These are phyloP conservation scores for Gynochthodes officinalis DNA, from an alignment of 257 asterid genomes.

Conservation along the genomic window DNA sequence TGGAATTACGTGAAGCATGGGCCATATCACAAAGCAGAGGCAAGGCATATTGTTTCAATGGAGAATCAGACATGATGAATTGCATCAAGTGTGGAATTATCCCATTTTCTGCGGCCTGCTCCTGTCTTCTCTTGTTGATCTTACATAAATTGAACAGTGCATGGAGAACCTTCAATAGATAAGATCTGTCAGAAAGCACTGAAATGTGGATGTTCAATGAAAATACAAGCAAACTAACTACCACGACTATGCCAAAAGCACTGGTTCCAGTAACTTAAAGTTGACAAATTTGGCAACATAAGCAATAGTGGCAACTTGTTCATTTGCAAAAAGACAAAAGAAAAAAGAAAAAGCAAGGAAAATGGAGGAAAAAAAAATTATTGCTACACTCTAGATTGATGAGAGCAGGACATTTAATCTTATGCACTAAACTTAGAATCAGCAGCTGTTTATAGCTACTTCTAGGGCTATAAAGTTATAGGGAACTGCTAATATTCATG, in stretches of 20 bases:
- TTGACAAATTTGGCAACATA: not conserved
- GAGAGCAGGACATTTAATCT: not conserved
- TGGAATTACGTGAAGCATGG: slow-evolving; percentile 94
- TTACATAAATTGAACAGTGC: slow-evolving; percentile 97
- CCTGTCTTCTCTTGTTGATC: slow-evolving; percentile 98
- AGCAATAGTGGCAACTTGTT: not conserved
- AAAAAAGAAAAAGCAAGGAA: not conserved
- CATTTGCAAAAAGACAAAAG: not conserved
- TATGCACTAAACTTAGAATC: not conserved
- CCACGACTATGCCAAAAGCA: not conserved
- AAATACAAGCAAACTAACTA: not conserved
- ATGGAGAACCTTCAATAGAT: slow-evolving; percentile 70
- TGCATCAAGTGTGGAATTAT: slow-evolving; percentile 95
- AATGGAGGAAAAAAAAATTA: not conserved
- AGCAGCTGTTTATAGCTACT: not conserved
- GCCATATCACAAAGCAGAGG: slow-evolving; percentile 99
- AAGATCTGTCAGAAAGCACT: slow-evolving; percentile 31
- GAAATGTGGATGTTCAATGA: not conserved
- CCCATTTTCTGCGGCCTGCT: slow-evolving; percentile 98
- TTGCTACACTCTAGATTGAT: not conserved
- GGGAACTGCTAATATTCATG: not conserved
- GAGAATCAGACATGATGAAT: slow-evolving; percentile 88
- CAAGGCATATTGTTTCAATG: slow-evolving; percentile 80
- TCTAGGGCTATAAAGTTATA: not conserved
- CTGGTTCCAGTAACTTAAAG: not conserved